phyloP scores from a whole-genome alignment of 768 basidiomycete genomes.

The Tricholoma hemisulphureum region DNA sequence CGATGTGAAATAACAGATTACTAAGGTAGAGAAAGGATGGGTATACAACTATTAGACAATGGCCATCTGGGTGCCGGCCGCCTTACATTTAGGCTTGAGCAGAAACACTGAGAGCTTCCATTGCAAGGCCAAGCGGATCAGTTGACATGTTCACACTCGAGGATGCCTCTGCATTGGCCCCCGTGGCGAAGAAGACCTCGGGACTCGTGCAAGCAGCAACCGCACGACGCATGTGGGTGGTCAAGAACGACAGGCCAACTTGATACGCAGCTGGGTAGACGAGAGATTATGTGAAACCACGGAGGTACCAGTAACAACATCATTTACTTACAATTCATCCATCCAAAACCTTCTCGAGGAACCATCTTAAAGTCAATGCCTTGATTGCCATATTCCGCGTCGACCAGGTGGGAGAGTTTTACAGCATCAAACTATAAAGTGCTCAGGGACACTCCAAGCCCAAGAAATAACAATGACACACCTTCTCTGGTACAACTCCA shows the following conservation, averaged over 20 bases:
- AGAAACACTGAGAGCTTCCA: constrained; percentile 49
- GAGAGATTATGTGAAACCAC: constrained; percentile 3
- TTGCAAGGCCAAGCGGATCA: constrained; percentile 62
- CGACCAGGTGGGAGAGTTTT: constrained; percentile 90
- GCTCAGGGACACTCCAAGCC: neutral
- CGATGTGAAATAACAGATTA: neutral
- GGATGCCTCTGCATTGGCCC: constrained; percentile 37
- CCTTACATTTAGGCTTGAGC: neutral
- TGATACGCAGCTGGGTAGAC: constrained; percentile 78
- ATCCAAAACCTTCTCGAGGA: constrained; percentile 96
- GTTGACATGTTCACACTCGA: constrained; percentile 39
- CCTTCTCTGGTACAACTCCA: constrained; percentile 97
- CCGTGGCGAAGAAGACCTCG: constrained; percentile 78
- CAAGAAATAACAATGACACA: constrained; percentile 23
- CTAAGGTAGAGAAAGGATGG: neutral
- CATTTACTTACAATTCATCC: constrained; percentile 90
- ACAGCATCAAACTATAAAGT: constrained; percentile 86
- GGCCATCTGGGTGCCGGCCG: no score
- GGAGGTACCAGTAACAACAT: neutral
- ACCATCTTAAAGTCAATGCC: constrained; percentile 98
- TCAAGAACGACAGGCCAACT: constrained; percentile 92
- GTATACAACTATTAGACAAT: neutral
- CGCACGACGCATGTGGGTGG: constrained; percentile 91
- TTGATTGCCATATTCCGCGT: constrained; percentile 96
- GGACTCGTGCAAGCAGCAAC: constrained; percentile 93